Evolutionary conservation across 106 monocot species (phyloP).

Genomic region (Phalaenopsis equestris): DNA sequence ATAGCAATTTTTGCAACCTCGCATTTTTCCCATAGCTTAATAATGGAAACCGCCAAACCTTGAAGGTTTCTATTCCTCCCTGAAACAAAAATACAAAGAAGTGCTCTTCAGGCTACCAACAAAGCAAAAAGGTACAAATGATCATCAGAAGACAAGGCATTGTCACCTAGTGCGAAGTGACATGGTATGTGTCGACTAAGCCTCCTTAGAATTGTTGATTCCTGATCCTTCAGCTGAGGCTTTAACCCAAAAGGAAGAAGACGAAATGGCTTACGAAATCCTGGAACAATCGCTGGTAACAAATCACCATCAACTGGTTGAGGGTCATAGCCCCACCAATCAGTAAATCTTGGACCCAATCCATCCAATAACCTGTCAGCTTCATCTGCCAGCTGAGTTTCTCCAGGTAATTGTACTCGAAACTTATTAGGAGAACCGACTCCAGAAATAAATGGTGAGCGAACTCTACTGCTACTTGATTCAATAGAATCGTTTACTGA

Average conservation of each 20-base stretch:
- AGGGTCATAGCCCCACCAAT: slow-evolving; percentile 97
- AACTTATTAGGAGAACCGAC: slow-evolving; percentile 74
- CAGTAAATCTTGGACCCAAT: slow-evolving; percentile 81
- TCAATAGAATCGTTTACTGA: slow-evolving; percentile 11
- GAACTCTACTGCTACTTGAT: slow-evolving; percentile 4
- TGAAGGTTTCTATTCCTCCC: slow-evolving; percentile 92
- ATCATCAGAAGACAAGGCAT: slow-evolving; percentile 4
- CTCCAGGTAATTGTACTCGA: slow-evolving; percentile 67
- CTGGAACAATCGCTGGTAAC: slow-evolving; percentile 69
- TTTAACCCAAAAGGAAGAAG: slow-evolving; percentile 88
- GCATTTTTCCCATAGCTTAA: slow-evolving; percentile 94
- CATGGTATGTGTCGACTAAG: slow-evolving; percentile 75
- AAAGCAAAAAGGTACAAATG: neutral
- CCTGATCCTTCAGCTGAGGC: slow-evolving; percentile 73
- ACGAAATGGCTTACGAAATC: slow-evolving; percentile 78
- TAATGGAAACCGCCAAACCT: slow-evolving; percentile 79
- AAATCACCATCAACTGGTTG: slow-evolving; percentile 91
- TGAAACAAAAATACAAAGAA: slow-evolving; percentile 9
- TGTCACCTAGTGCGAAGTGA: slow-evolving; percentile 82
- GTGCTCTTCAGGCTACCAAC: neutral
- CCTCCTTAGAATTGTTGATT: slow-evolving; percentile 78
- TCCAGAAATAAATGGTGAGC: slow-evolving; percentile 42
- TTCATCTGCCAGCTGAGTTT: slow-evolving; percentile 70
- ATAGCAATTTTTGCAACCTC: slow-evolving; percentile 95
- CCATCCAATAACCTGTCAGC: slow-evolving; percentile 76